A percentile compares a stretch with the other conserved stretches of the same genome.
These are phyloP conservation scores for Zoysia japonica DNA, from an alignment of 176 grass and related monocot genomes.

Conservation along the genomic window DNA sequence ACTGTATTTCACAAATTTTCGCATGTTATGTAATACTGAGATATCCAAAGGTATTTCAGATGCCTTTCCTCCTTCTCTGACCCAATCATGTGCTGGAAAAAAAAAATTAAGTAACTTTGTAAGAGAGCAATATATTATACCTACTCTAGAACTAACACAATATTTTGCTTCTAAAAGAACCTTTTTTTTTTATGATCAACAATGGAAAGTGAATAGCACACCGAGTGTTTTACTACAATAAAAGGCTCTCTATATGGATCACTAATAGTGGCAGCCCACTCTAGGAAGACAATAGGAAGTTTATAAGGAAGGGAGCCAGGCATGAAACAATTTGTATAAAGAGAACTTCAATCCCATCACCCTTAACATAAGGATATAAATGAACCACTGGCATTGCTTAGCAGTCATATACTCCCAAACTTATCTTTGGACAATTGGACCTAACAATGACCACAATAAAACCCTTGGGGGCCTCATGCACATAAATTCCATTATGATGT, in stretches of 20 bases:
- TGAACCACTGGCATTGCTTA: slow-evolving; percentile 2
- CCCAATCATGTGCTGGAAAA: slow-evolving; percentile 85
- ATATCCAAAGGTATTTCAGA: slow-evolving; percentile 91
- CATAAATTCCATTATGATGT: not conserved
- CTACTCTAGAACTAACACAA: not conserved
- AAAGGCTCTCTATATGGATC: not conserved
- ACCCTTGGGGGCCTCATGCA: not conserved
- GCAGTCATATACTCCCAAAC: slow-evolving; percentile 15
- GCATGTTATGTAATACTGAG: slow-evolving; percentile 88
- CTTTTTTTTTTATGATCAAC: not conserved
- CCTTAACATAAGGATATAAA: not conserved
- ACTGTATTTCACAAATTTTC: slow-evolving; percentile 94
- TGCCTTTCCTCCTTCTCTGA: slow-evolving; percentile 90
- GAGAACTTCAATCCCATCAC: slow-evolving; percentile 21
- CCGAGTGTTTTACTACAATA: not conserved
- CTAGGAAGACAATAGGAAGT: slow-evolving; percentile 17
- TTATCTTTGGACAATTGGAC: not conserved
- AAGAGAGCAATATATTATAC: not conserved
- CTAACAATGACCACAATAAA: not conserved
- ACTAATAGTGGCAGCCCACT: slow-evolving; percentile 3
- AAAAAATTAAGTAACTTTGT: slow-evolving; percentile 26
- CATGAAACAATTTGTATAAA: slow-evolving; percentile 9
- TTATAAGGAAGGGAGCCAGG: not conserved
- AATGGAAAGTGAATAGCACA: not conserved
- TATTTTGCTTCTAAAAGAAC: not conserved